Base-by-base conservation (phyloP, 768 basidiomycete species). In the Tremella mesenterica region DNA sequence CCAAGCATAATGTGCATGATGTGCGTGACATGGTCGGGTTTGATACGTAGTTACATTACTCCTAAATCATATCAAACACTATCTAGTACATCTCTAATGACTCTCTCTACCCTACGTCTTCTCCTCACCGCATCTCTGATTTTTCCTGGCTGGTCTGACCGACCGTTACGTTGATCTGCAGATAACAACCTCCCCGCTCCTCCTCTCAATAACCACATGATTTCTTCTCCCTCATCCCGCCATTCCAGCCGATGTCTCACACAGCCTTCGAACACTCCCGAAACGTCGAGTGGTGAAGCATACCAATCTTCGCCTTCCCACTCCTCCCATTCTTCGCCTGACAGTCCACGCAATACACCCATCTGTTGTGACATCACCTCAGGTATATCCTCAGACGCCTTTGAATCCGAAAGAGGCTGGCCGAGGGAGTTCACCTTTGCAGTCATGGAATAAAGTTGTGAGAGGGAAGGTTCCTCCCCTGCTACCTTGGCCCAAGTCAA, bases 201-300 rank as follows among this genome's bases (percentile, higher is more conserved):
- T 5, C 60, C 61, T 27, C 62, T 64, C 33, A 69, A 28, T 25
- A 65, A 30, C 56, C 57, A 69, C 67, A 69, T 69, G 30, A 65
- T 50, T 28, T 62, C 58, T 16, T 48, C 53, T 18, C 57, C 52
- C 43, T 60, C 58, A 3, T 33, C 39, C 44, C 67, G 29, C 41
- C 44, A 50, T n/a, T 41, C 49, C 21, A 60, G 45, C 16, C 67
- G 43, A 56, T 69, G 67, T 14, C 50, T 27, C 6, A 64, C 10
- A 14, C 39, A 49, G 20, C 51, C 44, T 10, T 36, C 34, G 31
- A 54, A 64, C 1, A 65, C 57, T 23, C 59, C 61, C 21, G 44
- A 10, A 9, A 65, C 58, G 48, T 69, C 63, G 9, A 16, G 29
- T 1, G 56, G 54, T 26, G 50, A 48, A 27, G 52, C 57, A 55